Evolutionary conservation across 2,329 filamentous ascomycete genomes (phyloP).

Genomic region (Parastagonospora nodorum): DNA sequence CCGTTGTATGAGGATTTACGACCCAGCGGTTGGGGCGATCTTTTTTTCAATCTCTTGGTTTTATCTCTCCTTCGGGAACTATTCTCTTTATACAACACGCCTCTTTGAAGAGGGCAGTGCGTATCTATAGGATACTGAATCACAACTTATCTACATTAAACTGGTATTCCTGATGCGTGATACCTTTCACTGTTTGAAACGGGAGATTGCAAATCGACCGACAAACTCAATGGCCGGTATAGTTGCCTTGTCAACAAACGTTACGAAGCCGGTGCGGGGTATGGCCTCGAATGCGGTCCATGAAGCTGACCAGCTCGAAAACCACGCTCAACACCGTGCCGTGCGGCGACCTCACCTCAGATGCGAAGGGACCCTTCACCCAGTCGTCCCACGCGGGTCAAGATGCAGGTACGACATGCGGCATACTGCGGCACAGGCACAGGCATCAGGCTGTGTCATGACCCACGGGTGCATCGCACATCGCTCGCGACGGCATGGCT

Average conservation of each 20-base stretch:
- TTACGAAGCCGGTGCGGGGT: neutral
- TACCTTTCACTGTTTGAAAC: neutral
- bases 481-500: neutral
- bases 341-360: neutral
- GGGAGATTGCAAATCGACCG: too few relatives aligned
- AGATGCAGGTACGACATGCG: slow-evolving; percentile 6
- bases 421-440: neutral
- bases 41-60: slow-evolving; percentile 38
- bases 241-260: neutral
- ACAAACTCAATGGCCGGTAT: too few relatives aligned
- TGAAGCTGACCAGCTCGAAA: neutral
- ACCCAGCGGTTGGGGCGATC: slow-evolving; percentile 28
- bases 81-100: slow-evolving; percentile 41
- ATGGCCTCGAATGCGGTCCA: neutral
- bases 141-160: slow-evolving; percentile 33
- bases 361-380: neutral
- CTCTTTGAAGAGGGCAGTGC: slow-evolving; percentile 44
- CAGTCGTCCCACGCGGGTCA: neutral
- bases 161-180: neutral
- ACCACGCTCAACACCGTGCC: neutral
- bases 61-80: slow-evolving; percentile 25
- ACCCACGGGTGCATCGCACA: neutral
- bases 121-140: slow-evolving; percentile 39
- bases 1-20: slow-evolving; percentile 42
- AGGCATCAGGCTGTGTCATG: slow-evolving; percentile 4